Conservation (phyloP, 306 rosid genomes). For the Quercus rubra region DNA sequence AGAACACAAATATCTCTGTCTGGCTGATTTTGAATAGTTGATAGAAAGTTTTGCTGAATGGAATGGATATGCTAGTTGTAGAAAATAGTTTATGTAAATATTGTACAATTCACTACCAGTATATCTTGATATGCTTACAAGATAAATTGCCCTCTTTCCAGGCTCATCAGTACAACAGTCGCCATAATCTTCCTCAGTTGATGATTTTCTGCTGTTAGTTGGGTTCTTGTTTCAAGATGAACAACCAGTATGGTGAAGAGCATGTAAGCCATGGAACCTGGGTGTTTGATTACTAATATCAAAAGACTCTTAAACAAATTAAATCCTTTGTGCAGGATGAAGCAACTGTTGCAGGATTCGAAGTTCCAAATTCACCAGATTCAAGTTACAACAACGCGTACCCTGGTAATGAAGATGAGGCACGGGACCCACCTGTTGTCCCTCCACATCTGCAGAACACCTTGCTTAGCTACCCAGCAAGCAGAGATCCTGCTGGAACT, state of each 20-base stretch:
- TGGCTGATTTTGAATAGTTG: not conserved
- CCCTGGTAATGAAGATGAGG: slow-evolving; percentile 70
- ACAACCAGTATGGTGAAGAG: slow-evolving; percentile 49
- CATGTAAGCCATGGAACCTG: slow-evolving; percentile 46
- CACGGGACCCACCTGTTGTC: slow-evolving; percentile 78
- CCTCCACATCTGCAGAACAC: slow-evolving; percentile 83
- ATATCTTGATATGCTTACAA: slow-evolving; percentile 15
- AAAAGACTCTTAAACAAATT: slow-evolving; percentile 17
- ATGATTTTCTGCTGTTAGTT: slow-evolving; percentile 41
- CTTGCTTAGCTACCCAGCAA: slow-evolving; percentile 52
- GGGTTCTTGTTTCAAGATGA: slow-evolving; percentile 50
- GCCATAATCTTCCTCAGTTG: slow-evolving; percentile 28
- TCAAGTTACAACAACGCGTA: slow-evolving; percentile 75
- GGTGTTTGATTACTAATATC: slow-evolving; percentile 17
- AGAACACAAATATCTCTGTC: not conserved
- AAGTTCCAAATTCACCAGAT: slow-evolving; percentile 81
- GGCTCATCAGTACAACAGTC: slow-evolving; percentile 32
- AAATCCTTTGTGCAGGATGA: slow-evolving; percentile 59
- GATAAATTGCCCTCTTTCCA: slow-evolving; percentile 34
- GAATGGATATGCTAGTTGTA: not conserved
- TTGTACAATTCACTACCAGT: not conserved
- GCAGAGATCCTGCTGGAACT: slow-evolving; percentile 43
- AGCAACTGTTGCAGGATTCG: slow-evolving; percentile 75
- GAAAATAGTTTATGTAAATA: not conserved
- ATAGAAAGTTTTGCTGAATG: not conserved